A percentile compares a stretch with the other conserved stretches of the same genome.
phyloP scores from a whole-genome alignment of 805 yeast species.

The Nakazawaea populi region DNA sequence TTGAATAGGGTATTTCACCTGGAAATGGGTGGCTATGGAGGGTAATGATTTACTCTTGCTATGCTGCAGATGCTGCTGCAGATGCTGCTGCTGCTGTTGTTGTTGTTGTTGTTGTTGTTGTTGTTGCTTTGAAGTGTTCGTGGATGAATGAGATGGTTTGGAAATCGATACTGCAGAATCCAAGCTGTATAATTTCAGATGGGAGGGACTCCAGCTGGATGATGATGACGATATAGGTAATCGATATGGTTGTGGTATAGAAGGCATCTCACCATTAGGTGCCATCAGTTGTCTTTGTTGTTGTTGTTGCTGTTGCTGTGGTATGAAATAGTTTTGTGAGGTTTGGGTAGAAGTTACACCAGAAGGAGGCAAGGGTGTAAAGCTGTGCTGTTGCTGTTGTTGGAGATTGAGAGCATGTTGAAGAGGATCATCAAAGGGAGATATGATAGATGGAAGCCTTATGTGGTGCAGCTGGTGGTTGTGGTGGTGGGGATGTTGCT shows the following conservation, averaged over 20 bases:
- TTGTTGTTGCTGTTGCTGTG: neutral
- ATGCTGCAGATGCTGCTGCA: neutral
- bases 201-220: neutral
- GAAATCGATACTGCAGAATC: neutral
- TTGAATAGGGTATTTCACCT: slow-evolving; percentile 21
- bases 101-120: neutral
- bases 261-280: neutral
- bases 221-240: too few relatives aligned
- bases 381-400: neutral
- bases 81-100: neutral
- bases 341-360: too few relatives aligned
- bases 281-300: neutral
- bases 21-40: neutral
- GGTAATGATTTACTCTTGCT: neutral
- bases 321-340: neutral
- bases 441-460: neutral
- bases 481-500: neutral
- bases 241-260: neutral
- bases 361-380: neutral
- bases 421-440: neutral
- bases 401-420: neutral
- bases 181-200: neutral
- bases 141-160: neutral
- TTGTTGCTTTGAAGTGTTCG: neutral
- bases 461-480: neutral